Percentiles rank a stretch among this genome's conserved stretches.
Evolutionary conservation across 2,329 filamentous ascomycete genomes (phyloP).

Genomic region (Venturia effusa): DNA sequence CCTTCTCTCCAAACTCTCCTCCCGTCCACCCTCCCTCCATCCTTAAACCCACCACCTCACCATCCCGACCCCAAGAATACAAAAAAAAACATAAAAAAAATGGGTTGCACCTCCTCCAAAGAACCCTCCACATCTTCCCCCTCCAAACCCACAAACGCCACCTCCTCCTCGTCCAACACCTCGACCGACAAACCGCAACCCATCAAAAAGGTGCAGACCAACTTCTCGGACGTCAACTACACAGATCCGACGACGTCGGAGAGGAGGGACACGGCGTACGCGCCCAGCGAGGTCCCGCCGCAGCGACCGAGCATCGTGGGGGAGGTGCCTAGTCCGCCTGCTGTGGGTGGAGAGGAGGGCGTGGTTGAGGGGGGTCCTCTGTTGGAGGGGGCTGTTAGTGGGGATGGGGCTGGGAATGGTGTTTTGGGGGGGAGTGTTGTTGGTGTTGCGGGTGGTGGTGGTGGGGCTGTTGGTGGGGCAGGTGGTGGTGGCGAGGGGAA

Average conservation of each 20-base stretch:
- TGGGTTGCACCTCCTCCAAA: slow-evolving; percentile 1
- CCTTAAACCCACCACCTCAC: background rate
- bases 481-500: background rate
- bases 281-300: background rate
- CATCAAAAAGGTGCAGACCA: background rate
- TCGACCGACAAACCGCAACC: background rate
- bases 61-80: background rate
- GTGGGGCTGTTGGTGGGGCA: background rate
- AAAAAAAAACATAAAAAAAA: background rate
- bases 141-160: background rate
- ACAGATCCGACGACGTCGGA: background rate
- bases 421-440: background rate
- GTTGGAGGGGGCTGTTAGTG: background rate
- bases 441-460: background rate
- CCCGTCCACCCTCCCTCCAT: background rate
- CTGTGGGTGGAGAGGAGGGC: background rate
- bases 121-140: background rate
- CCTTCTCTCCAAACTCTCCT: background rate
- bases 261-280: background rate
- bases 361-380: background rate
- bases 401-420: background rate
- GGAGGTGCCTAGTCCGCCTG: background rate
- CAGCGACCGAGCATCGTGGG: background rate
- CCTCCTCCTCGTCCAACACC: too few species aligned
- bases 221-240: slow-evolving; percentile 3